Evolutionary conservation across 108 stramenopile species (phyloP), one percentile per base, ranked within the genome.

Genomic region (Cyclotella kingstonii): DNA sequence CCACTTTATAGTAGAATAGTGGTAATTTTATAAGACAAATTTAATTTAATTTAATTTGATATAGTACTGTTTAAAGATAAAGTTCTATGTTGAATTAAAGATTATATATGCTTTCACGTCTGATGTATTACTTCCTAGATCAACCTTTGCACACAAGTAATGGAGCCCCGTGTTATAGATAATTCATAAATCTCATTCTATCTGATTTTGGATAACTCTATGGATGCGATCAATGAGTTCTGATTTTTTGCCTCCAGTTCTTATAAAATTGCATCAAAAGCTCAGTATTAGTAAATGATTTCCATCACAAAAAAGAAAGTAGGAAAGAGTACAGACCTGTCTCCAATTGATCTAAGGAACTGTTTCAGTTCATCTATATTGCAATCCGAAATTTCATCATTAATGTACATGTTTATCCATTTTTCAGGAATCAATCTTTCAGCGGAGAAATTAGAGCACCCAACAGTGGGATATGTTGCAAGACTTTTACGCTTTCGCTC

Each of bases 321-420:
- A 17, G 47, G 14, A 19, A 10, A 29, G 5, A 43, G 40, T 25
- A 18, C 59, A 47, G 1, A 62, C 61, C 55, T 71, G 61, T 78
- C 68, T 9, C 84, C 86, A 17, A 68, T 57, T 0, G 84, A 84
- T n/a, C 81, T 70, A 17, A 89, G 73, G 48, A 81, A 85, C 11
- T 63, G 48, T 40, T 89, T 84, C 60, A 89, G 57, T 28, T 81
- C 63, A 12, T 73, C 53, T 2, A 60, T 51, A 41, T 72, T 84
- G 40, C 71, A 69, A 17, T 60, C 58, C 1, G 39, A 60, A 26
- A 85, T 35, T 27, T 60, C 66, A 30, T 66, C 77, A 17, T 66
- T 54, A 43, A 56, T 49, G 48, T 73, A 82, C 44, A 73, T 30
- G 23, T 82, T 64, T 8, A 76, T 41, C 87, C 87, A 89, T 43